A percentile compares a stretch with the other conserved stretches of the same genome.
Conservation (phyloP, 768 basidiomycete species). For the Boletus sp. region DNA sequence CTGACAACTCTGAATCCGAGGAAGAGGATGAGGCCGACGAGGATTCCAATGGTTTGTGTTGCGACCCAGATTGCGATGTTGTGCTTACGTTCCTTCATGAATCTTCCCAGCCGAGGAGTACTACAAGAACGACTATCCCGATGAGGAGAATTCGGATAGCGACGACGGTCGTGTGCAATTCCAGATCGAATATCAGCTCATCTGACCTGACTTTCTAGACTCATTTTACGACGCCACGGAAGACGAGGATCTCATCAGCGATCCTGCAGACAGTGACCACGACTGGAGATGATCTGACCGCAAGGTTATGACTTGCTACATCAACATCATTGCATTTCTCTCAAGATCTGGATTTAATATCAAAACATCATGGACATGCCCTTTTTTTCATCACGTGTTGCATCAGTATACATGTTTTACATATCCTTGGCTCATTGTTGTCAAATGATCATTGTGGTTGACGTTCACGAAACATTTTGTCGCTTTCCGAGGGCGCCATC, state of each 20-base stretch:
- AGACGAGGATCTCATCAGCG: conserved; percentile 38
- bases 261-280: conserved; percentile 30
- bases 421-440: background rate
- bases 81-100: background rate
- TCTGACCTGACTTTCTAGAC: conserved; percentile 36
- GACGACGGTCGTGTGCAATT: conserved; percentile 37
- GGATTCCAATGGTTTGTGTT: conserved; percentile 69
- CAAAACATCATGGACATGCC: conserved; percentile 19
- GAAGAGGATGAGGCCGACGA: conserved; percentile 76
- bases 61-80: background rate
- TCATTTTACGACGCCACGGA: conserved; percentile 57
- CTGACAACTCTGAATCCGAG: conserved; percentile 62
- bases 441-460: conserved; percentile 1
- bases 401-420: conserved; percentile 18
- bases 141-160: conserved; percentile 52
- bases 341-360: conserved; percentile 18
- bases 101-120: conserved; percentile 64
- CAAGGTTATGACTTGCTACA: conserved; percentile 2
- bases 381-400: conserved; percentile 5
- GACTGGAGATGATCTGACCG: conserved; percentile 31
- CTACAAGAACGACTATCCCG: conserved; percentile 84
- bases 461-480: background rate
- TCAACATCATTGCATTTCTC: conserved; percentile 18
- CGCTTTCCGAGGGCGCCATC: background rate
- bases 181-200: background rate